phyloP scores from a whole-genome alignment of 2,329 filamentous ascomycete species.

The Penicillium sp. region DNA sequence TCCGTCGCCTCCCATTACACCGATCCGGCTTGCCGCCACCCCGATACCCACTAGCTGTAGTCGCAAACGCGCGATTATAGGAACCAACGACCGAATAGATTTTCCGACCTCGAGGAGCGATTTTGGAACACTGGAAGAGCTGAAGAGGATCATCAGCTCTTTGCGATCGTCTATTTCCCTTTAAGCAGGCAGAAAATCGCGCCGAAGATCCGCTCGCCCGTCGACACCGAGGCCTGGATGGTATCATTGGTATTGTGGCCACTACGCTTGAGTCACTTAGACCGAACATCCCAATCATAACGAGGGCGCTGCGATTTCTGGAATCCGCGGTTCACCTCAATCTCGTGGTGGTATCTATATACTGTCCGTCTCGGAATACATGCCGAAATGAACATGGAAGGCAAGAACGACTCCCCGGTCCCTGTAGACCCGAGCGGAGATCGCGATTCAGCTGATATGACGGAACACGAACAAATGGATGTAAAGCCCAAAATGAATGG shows the following conservation, averaged over 20 bases:
- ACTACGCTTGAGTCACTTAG: constrained; percentile 15
- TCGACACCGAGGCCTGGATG: constrained; percentile 22
- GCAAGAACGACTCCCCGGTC: constrained; percentile 40
- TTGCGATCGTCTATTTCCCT: constrained; percentile 12
- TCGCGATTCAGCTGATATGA: constrained; percentile 39
- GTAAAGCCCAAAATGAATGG: constrained; percentile 49
- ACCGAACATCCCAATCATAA: constrained; percentile 9
- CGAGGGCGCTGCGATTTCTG: neutral
- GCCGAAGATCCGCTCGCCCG: constrained; percentile 18
- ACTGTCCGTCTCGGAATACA: constrained; percentile 17
- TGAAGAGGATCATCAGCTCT: neutral
- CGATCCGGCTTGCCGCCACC: constrained; percentile 16
- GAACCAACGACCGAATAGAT: neutral
- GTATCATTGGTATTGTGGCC: constrained; percentile 16
- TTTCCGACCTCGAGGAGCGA: neutral
- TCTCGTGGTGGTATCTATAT: constrained; percentile 5
- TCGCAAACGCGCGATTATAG: constrained; percentile 27
- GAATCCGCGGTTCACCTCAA: neutral
- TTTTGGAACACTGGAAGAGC: constrained; percentile 1
- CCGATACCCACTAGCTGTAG: constrained; percentile 19
- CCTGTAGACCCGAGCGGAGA: constrained; percentile 42
- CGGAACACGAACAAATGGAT: constrained; percentile 41
- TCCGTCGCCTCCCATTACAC: constrained; percentile 27
- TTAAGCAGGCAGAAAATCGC: constrained; percentile 6
- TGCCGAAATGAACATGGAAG: constrained; percentile 36